Conservation (phyloP, 192 early-diverging fungal genomes). For the Obelidium mucronatum region DNA sequence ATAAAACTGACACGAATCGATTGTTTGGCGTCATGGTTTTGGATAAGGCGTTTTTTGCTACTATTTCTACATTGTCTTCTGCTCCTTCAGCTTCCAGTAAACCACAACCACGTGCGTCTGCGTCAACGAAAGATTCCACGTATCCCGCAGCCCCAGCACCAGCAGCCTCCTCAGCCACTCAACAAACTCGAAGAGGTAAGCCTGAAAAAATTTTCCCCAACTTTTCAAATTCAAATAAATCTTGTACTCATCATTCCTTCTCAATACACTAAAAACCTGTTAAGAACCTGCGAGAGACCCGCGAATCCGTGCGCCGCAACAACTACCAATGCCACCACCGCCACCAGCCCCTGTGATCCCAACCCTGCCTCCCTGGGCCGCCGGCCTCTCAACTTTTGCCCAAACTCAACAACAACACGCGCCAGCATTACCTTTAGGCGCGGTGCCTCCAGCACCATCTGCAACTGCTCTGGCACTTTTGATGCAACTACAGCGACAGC, state of each 20-base stretch:
- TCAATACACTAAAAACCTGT: neutral
- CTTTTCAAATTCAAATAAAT: neutral
- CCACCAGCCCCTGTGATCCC: neutral
- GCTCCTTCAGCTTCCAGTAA: neutral
- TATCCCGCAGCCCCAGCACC: neutral
- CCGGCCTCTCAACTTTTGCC: neutral
- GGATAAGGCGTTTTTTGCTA: slow-evolving; percentile 51
- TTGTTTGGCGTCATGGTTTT: slow-evolving; percentile 70
- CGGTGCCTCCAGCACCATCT: neutral
- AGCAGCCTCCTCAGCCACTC: neutral
- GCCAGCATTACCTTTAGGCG: neutral
- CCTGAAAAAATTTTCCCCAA: neutral
- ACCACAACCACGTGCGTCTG: too few species aligned
- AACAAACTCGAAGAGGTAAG: too few species aligned
- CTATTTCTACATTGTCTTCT: neutral
- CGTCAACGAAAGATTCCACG: too few species aligned
- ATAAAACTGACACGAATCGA: slow-evolving; percentile 46
- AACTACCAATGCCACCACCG: neutral
- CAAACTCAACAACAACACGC: neutral
- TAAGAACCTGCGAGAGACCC: slow-evolving; percentile 1
- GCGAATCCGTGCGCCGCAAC: neutral
- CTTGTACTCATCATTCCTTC: neutral
- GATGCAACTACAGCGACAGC: slow-evolving; percentile 24
- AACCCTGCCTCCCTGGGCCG: neutral
- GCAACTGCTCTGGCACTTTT: slow-evolving; percentile 8